Base-by-base conservation (phyloP, 306 rosid genomes). In the Coriaria nepalensis region DNA sequence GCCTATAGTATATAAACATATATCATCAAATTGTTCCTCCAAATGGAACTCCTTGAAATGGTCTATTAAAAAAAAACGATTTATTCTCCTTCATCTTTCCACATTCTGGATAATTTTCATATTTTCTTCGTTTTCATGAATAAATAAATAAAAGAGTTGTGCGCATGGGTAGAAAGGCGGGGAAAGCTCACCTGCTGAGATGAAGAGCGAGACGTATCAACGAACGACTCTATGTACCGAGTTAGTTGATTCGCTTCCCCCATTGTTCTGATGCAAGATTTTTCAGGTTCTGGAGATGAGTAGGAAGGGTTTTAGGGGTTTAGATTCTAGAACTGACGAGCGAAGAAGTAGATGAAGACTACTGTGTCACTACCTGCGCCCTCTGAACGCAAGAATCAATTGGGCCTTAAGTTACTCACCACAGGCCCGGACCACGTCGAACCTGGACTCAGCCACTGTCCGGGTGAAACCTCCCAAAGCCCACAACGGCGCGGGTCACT, bases 201-300 rank as follows among this genome's bases (percentile, higher is more conserved):
- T 9, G 67, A 73, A 52, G 95, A 43, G 9, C 87, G 60, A 64
- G 93, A 77, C 2, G 77, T 58, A 62, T 77, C 84, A 52, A 90
- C 81, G 62, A 74, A 90, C 4, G 78, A 75, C 64, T 84, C 95
- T 57, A 90, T 75, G 72, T 58, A 69, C 52, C 52, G 74, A 61
- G 67, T 69, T 66, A 85, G 67, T 39, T 71, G 64, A 60, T 59
- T 38, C 44, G 60, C 66, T 46, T 61, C 72, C 43, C 78, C 92
- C 97, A 90, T 90, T 64, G 65, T 12, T 52, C 5, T 20, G 3
- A 20, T 20, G 29, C 29, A 20, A 20, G 29, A 20, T 20, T 20
- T 20, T 20, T 20, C 29, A 20, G 29, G 2, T 20, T 20, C 44
- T 20, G 61, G 44, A 36, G 6, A 13, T 37, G 55, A 49, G 41